Conservation (phyloP, 2,329 filamentous ascomycete genomes). For the Leptoxyphium fumago region DNA sequence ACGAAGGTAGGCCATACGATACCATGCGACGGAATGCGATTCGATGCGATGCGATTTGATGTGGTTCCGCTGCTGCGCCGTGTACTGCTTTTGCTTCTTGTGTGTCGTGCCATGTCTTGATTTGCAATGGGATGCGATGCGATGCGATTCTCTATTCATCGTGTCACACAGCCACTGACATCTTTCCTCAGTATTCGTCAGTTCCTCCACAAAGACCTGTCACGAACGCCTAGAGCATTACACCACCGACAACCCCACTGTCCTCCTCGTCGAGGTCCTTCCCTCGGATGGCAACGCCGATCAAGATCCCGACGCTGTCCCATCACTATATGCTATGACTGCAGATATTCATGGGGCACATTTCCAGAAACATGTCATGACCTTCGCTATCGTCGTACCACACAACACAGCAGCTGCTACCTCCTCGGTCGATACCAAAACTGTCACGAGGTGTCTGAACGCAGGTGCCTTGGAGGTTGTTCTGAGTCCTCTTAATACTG, state of each 20-base stretch:
- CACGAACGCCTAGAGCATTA: constrained; percentile 12
- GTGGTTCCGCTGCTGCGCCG: too few species aligned
- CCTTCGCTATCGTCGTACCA: constrained; percentile 13
- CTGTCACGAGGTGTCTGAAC: constrained; percentile 49
- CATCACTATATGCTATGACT: constrained; percentile 12
- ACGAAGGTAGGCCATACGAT: constrained; percentile 12
- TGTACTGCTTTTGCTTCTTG: too few species aligned
- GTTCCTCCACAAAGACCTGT: constrained; percentile 13
- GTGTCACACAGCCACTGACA: too few species aligned
- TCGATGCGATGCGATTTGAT: background rate
- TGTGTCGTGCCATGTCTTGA: too few species aligned
- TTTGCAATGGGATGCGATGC: too few species aligned
- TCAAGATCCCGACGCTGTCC: constrained; percentile 3
- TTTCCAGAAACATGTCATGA: constrained; percentile 15
- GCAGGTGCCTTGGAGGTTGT: constrained; percentile 78
- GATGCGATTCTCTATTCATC: too few species aligned
- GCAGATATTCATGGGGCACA: constrained; percentile 12
- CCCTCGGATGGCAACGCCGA: background rate
- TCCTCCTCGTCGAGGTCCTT: constrained; percentile 15
- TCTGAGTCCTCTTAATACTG: constrained; percentile 59
- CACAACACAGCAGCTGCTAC: constrained; percentile 3
- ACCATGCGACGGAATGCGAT: constrained; percentile 1
- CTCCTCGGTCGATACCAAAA: constrained; percentile 4
- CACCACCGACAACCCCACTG: constrained; percentile 10
- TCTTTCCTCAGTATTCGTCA: constrained; percentile 14